Base-by-base conservation (phyloP, 140 eudicot species). In the Erigeron philadelphicus region DNA sequence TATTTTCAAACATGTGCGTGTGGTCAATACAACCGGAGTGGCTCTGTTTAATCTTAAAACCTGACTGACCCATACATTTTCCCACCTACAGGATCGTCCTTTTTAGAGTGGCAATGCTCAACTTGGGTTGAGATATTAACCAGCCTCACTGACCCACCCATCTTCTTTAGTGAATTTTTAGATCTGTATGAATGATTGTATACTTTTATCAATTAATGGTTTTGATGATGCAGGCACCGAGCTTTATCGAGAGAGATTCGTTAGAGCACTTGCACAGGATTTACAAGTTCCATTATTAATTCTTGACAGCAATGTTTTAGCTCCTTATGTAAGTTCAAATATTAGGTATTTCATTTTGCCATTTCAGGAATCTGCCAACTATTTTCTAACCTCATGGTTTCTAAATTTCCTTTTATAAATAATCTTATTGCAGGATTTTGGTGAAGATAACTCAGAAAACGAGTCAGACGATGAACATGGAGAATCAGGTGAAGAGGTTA, bases 231-330 rank as follows among this genome's bases (percentile, higher is more conserved):
- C 72, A 93, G 98, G 98, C 38, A 93, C 95, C 49, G 98, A 93
- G 80, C 95, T 93, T 31, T 93, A 93, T 67, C 84, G 96, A 53
- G 98, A 93, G 77, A 89, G 98, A 78, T 49, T 93, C 57, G 80
- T 93, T 52, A 86, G 95, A 85, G 96, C 96, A 53, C 95, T 93
- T 71, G 98, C 98, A 11, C 84, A 77, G 23, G 98, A 87, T 72
- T 70, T 89, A 66, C 83, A 85, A 81, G 98, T 93, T 70, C 96
- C 98, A 5, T 65, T 93, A 65, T 73, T 93, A 65, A 87, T 93
- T 74, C 98, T 93, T 66, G 98, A 89, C 75, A 82, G 98, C 82
- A 89, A 94, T 47, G 82, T 84, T 76, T 80, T 93, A 59, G 98
- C 98, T 76, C 88, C 98, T 67, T 86, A 81, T 71, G 98, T 92